phyloP scores from a whole-genome alignment of 75 land plant genomes.

The Sequoia sempervirens region DNA sequence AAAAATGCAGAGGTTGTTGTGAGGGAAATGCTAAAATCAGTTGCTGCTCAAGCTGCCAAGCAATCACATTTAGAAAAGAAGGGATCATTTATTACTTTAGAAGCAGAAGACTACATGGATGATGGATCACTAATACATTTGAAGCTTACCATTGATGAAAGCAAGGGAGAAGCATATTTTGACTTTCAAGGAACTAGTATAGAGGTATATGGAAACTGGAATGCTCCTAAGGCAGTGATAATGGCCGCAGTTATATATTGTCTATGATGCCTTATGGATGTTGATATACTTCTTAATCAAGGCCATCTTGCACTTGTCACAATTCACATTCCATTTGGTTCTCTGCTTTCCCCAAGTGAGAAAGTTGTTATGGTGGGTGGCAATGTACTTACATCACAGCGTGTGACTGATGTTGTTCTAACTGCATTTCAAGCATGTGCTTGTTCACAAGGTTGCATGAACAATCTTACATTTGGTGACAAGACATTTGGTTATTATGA shows the following conservation, averaged over 20 bases:
- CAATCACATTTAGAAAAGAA: slow-evolving; percentile 15
- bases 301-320: slow-evolving; percentile 95
- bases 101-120: slow-evolving; percentile 97
- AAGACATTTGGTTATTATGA: slow-evolving; percentile 93
- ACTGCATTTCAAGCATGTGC: slow-evolving; percentile 98
- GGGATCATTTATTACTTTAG: slow-evolving; percentile 33
- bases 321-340: slow-evolving; percentile 74
- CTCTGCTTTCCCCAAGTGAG: slow-evolving; percentile 95
- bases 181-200: slow-evolving; percentile 87
- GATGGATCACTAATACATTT: slow-evolving; percentile 91
- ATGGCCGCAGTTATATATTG: slow-evolving; percentile 96
- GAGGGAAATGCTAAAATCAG: slow-evolving; percentile 88
- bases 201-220: slow-evolving; percentile 98
- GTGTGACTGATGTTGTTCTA: slow-evolving; percentile 88
- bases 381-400: slow-evolving; percentile 96
- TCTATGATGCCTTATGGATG: slow-evolving; percentile 87
- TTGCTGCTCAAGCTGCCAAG: slow-evolving; percentile 51
- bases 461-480: slow-evolving; percentile 96
- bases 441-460: slow-evolving; percentile 99
- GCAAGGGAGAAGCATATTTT: slow-evolving; percentile 79
- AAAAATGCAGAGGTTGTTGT: slow-evolving; percentile 93
- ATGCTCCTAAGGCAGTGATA: slow-evolving; percentile 97
- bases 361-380: slow-evolving; percentile 98
- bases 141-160: slow-evolving; percentile 72
- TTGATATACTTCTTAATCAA: slow-evolving; percentile 96